Evolutionary conservation across 202 grass and related monocot genomes (phyloP), one percentile per base, ranked within the genome.

Genomic region (Schoenoplectus triqueter): DNA sequence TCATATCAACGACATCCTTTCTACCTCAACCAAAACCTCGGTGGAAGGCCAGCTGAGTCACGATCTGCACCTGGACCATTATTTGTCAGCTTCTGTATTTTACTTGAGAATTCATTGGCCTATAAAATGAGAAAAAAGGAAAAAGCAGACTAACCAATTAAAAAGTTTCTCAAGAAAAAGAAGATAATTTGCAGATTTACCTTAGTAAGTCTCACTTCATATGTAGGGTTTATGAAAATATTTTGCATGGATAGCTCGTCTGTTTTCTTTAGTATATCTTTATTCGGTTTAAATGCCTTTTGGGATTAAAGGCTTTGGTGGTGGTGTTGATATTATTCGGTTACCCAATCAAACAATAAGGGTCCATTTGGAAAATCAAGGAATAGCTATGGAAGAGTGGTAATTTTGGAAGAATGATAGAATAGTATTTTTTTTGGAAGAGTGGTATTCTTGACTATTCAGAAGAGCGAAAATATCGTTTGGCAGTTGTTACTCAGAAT

Each of bases 1-100:
- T n/a, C 46, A 81, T 40, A 62, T 81, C 52, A 81, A 81, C 21
- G 2, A 7, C 7, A 51, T 73, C 70, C 4, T 73, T 55, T 86
- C 50, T 80, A 98, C 72, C 69, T 94, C 83, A 93, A 91, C 93
- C 97, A 90, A 87, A 92, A 92, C 65, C 89, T 94, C 64, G 90
- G 86, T 46, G 88, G 87, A 22, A 63, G 64, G 15, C 81, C 66
- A 57, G 87, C 90, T 0, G 87, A 90, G 47, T 91, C 85, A 1
- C 88, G 91, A 80, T 95, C 93, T 52, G 80, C 82, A 54, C 70
- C 89, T 78, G 87, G 83, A 76, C 89, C 86, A 61, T 84, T 84
- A 88, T 88, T 96, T 46, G 93, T 89, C 74, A 94, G 79, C 85
- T 89, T 96, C 90, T 96, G 97, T 86, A 99, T 99, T 88, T 92